phyloP scores from a whole-genome alignment of 257 asterid genomes.

The Schizonepeta tenuifolia region DNA sequence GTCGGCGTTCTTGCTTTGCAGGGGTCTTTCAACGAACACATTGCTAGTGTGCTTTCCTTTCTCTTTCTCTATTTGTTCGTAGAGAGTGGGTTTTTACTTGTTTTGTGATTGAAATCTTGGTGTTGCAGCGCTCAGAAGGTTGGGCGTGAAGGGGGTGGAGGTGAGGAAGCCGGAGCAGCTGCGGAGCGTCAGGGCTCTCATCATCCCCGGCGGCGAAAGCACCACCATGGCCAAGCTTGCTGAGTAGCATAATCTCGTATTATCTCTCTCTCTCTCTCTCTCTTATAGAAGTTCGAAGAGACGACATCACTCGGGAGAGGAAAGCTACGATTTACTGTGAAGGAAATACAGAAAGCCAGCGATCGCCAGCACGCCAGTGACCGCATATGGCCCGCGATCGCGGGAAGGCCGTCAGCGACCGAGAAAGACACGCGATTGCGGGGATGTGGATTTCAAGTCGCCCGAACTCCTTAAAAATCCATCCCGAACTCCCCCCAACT shows the following conservation, averaged over 20 bases:
- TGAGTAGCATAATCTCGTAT: conserved; percentile 83
- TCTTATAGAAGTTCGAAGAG: neutral
- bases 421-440: no score
- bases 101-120: conserved; percentile 13
- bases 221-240: conserved; percentile 99
- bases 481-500: no score
- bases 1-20: conserved; percentile 96
- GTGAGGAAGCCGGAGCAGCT: conserved; percentile 94
- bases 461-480: no score
- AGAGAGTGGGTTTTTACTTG: neutral
- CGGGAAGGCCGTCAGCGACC: no score
- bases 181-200: conserved; percentile 65
- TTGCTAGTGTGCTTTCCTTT: conserved; percentile 64
- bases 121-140: conserved; percentile 71
- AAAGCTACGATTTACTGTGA: neutral
- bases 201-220: conserved; percentile 99
- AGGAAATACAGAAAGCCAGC: no score
- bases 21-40: conserved; percentile 99
- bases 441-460: no score
- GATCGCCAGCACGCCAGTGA: no score
- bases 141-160: conserved; percentile 92
- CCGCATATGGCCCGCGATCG: no score
- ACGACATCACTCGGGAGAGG: neutral
- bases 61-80: neutral
- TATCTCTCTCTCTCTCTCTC: neutral